Base-by-base conservation (phyloP, 352 stramenopile species). In the Phytophthora vignae region DNA sequence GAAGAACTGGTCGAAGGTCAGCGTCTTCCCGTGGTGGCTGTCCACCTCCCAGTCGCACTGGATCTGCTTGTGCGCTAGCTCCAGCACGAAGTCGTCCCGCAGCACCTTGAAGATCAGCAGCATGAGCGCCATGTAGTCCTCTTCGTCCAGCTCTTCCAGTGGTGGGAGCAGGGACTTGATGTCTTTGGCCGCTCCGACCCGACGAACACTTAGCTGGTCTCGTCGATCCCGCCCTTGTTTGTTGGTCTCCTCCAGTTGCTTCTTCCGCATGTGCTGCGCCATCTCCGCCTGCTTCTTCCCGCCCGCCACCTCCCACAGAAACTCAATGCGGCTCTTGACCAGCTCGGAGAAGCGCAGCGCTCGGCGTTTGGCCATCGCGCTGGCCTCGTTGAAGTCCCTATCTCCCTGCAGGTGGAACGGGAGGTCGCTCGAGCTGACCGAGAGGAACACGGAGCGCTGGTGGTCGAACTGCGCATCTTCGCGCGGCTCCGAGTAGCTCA, bases 321-420 rank as follows among this genome's bases (percentile, higher is more conserved):
- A 92, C 44, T 73, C 50, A 48, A 93, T 86, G 14, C 80, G 80
- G 38, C 59, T 53, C 33, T 76, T 75, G 58, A 95, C 73, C 1
- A 52, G 22, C 19, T 86, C 72, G 0, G 83, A 86, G 21, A 83
- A 84, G 9, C 81, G 85, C 50, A 95, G 64, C 36, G 76, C 79
- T 15, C 81, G 72, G 9, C 88, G 76, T n/a, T 83, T 79, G 19
- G 76, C 77, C n/a, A 95, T 56, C 7, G 76, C 85, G 29, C 71
- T 81, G 4, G 82, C 84, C 40, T 90, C 83, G 58, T 93, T 88
- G 56, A 95, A 92, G 22, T 87, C 68, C 17, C 70, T 63, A 59
- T 91, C 87, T 11, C 88, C 88, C 33, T 95, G 88, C 9, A 95
- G 55, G 40, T 95, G 87, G 74, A 95, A 95, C 9, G 88, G 88